Evolutionary conservation across 441 rosid species (phyloP).

Genomic region (Bocquillonia castaneifolia): DNA sequence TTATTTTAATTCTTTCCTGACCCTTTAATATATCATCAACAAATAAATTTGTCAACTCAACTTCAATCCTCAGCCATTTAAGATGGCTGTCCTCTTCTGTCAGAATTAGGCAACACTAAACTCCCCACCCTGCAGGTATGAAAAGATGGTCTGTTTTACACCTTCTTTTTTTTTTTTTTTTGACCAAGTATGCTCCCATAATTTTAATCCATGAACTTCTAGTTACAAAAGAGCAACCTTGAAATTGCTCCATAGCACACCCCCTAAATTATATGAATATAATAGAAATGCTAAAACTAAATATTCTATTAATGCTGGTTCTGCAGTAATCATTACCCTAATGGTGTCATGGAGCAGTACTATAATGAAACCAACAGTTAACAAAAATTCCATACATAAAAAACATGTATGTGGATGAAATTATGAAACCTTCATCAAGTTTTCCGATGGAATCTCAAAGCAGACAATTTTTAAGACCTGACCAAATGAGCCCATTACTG

Average conservation of each 20-base stretch:
- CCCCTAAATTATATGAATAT: neutral
- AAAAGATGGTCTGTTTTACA: neutral
- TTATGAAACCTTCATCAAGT: constrained; percentile 5
- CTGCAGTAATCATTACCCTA: constrained; percentile 3
- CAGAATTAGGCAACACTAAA: neutral
- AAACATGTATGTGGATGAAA: neutral
- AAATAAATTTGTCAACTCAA: constrained; percentile 10
- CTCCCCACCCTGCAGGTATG: neutral
- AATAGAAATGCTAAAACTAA: neutral
- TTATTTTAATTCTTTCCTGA: neutral
- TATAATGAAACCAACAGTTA: constrained; percentile 2
- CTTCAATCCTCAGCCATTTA: neutral
- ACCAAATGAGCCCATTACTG: neutral
- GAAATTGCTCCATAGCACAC: neutral
- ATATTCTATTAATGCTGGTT: neutral
- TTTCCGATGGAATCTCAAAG: constrained; percentile 1
- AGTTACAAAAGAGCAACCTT: neutral
- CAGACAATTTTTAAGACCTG: neutral
- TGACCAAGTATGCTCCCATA: neutral
- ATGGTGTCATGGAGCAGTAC: neutral
- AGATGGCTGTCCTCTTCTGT: neutral
- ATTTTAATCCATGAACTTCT: neutral
- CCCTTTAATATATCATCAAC: constrained; percentile 1
- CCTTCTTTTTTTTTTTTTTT: neutral
- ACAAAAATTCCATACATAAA: neutral